Evolutionary conservation across 106 monocot genomes (phyloP), one percentile per base, ranked within the genome.

Genomic region (Platanthera zijinensis): DNA sequence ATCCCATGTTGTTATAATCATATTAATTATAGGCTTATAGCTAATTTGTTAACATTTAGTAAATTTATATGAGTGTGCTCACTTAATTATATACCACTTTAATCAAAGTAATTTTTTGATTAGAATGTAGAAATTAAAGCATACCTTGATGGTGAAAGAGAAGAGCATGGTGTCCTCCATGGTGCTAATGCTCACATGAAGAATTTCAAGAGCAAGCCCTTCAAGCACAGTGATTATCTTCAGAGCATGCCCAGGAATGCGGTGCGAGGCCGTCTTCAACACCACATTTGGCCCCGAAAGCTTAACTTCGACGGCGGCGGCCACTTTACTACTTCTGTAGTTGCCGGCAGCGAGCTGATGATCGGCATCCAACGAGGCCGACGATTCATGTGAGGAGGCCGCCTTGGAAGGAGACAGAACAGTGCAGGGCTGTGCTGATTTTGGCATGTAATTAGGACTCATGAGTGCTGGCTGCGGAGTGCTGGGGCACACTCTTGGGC

Each of bases 111-210:
- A 53, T 53, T 14, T 8, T 53, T 53, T 10, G 14, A 53, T 7
- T 53, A 10, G 53, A 53, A 53, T 2, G 8, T 53, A 7, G 53
- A 53, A 4, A 2, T 2, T 4, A 53, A 53, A 53, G 14, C 45
- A 70, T 86, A 93, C 96, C 96, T 97, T 97, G 80, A 97, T 89
- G 69, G 96, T 97, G 89, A 97, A 97, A 19, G 91, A 89, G 84
- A 89, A 89, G 32, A 91, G 81, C 84, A 93, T 82, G 51, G 93
- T 85, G 48, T 97, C 93, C 70, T 91, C 91, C 57, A 88, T 56
- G 15, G 83, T 82, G 83, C 82, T 93, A 75, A 97, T 87, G 87
- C 72, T 86, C 17, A 85, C 87, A 75, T 88, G 84, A 48, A 97
- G 91, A 59, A 97, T 91, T 84, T 97, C 93, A 47, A 96, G 93